Evolutionary conservation across 2,329 filamentous ascomycete genomes (phyloP).

Genomic region (Penicillium sp.): DNA sequence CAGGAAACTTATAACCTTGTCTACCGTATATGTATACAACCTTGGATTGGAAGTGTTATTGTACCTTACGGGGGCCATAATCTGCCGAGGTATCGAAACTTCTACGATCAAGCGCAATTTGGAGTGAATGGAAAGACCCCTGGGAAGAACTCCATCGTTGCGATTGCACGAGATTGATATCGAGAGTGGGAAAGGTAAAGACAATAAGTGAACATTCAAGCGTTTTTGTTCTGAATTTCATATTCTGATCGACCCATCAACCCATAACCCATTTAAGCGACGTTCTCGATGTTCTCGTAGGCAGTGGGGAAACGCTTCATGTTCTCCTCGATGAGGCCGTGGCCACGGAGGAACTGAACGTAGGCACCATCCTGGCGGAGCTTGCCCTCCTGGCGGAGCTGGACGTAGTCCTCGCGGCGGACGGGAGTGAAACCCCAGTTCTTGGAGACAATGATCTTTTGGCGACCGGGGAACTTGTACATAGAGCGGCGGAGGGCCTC

Average conservation of each 20-base stretch:
- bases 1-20: not conserved
- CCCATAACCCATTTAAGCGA: constrained; percentile 40
- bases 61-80: not conserved
- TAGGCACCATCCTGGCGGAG: constrained; percentile 98
- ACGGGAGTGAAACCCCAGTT: constrained; percentile 99
- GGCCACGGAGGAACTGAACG: constrained; percentile 97
- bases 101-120: constrained; percentile 2
- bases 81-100: not conserved
- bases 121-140: constrained; percentile 13
- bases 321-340: constrained; percentile 81
- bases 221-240: constrained; percentile 27
- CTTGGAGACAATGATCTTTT: constrained; percentile 99
- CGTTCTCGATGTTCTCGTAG: constrained; percentile 52
- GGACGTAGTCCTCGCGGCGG: constrained; percentile 93
- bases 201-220: constrained; percentile 24
- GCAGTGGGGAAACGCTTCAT: constrained; percentile 92
- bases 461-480: constrained; percentile 99
- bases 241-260: constrained; percentile 25
- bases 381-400: constrained; percentile 87
- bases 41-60: not conserved
- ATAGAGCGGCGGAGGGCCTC: constrained; percentile 98
- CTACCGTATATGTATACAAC: too few species aligned
- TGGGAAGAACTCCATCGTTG: constrained; percentile 26
- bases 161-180: constrained; percentile 23
- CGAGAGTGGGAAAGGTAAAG: constrained; percentile 20